phyloP scores from a whole-genome alignment of 2,329 filamentous ascomycete genomes.

The Ceratocystis alfenasii region DNA sequence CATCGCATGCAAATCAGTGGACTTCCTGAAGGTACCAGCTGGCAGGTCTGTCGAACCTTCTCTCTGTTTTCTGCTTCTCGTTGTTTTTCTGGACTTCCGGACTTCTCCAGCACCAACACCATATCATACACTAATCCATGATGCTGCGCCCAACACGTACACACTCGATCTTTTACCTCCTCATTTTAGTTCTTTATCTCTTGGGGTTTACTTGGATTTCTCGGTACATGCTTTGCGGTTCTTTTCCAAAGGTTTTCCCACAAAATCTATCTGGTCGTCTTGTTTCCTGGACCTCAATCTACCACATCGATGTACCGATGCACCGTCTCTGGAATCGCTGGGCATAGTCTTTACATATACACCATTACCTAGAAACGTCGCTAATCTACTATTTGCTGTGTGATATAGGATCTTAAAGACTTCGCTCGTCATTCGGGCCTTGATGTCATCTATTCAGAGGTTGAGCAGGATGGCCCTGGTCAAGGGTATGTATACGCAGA shows the following conservation, averaged over 20 bases:
- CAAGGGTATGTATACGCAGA: constrained; percentile 12
- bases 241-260: not conserved
- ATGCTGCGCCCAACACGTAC: not conserved
- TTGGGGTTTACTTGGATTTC: not conserved
- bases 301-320: not conserved
- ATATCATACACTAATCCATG: not conserved
- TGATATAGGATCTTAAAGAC: constrained; percentile 89
- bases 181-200: not conserved
- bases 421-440: constrained; percentile 94
- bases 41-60: constrained; percentile 86
- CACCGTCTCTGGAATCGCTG: not conserved
- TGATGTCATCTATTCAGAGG: constrained; percentile 97
- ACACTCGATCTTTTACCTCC: not conserved
- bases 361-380: not conserved
- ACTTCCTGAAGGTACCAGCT: constrained; percentile 96
- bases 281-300: not conserved
- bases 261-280: not conserved
- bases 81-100: constrained; percentile 7
- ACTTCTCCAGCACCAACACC: constrained; percentile 2
- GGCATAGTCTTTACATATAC: not conserved
- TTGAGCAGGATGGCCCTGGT: constrained; percentile 59
- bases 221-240: not conserved
- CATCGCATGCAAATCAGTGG: constrained; percentile 96
- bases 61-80: constrained; percentile 8
- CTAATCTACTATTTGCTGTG: constrained; percentile 17